phyloP scores from a whole-genome alignment of 805 yeast species.

The Yarrowia hollandica region DNA sequence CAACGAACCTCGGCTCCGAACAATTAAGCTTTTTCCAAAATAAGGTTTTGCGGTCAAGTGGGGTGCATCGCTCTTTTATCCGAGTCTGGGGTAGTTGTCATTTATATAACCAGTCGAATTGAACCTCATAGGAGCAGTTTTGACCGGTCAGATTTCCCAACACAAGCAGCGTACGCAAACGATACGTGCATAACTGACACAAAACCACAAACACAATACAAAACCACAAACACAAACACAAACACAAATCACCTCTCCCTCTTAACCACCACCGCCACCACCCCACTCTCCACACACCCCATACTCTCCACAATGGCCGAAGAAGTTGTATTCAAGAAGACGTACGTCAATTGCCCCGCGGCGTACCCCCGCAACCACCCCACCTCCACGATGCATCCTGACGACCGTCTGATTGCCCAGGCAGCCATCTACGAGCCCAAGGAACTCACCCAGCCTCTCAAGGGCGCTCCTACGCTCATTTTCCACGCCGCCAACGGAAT shows the following conservation, averaged over 20 bases:
- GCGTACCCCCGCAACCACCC: slow-evolving; percentile 27
- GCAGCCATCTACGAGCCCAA: slow-evolving; percentile 24
- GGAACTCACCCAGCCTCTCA: slow-evolving; percentile 17
- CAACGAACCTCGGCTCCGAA: slow-evolving; percentile 22
- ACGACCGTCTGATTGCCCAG: slow-evolving; percentile 12
- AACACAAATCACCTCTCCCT: no score
- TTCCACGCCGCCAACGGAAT: slow-evolving; percentile 26
- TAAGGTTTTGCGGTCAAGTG: slow-evolving; percentile 1
- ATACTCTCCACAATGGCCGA: neutral
- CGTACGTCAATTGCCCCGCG: slow-evolving; percentile 26
- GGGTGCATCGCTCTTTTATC: slow-evolving; percentile 18
- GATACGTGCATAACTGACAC: no score
- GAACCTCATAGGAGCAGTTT: no score
- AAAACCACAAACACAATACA: neutral
- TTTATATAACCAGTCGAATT: no score
- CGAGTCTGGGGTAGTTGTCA: slow-evolving; percentile 26
- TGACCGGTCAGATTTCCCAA: no score
- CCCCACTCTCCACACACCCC: neutral
- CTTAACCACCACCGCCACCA: no score
- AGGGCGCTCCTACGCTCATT: slow-evolving; percentile 21
- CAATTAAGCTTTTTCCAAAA: no score
- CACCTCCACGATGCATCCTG: slow-evolving; percentile 22
- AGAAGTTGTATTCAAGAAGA: slow-evolving; percentile 24
- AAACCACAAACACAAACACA: neutral
- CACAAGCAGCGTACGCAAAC: no score